Conservation (phyloP, 441 rosid species). For the Metrosideros polymorpha region DNA sequence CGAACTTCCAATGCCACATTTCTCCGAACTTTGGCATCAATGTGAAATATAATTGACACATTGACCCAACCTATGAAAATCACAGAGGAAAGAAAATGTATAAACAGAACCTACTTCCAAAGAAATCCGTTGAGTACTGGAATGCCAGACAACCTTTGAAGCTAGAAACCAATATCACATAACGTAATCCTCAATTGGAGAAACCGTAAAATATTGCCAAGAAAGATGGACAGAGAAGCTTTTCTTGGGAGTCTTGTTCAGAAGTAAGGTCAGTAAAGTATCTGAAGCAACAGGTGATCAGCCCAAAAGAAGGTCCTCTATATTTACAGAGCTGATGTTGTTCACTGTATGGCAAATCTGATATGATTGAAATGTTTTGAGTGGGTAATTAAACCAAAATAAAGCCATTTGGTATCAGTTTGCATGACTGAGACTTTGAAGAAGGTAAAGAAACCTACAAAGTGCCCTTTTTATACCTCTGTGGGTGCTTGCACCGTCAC, state of each 20-base stretch:
- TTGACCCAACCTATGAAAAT: not conserved
- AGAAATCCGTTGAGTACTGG: not conserved
- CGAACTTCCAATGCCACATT: not conserved
- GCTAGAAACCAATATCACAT: not conserved
- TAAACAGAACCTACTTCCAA: not conserved
- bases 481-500: not conserved
- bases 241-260: not conserved
- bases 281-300: not conserved
- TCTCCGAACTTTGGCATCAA: not conserved
- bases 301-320: not conserved
- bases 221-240: not conserved
- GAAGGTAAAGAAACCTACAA: not conserved
- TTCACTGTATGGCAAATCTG: not conserved
- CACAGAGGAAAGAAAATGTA: not conserved
- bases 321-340: not conserved
- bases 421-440: not conserved
- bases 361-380: not conserved
- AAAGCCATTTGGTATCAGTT: not conserved
- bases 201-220: not conserved
- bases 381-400: not conserved
- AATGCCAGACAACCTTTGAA: not conserved
- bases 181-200: not conserved
- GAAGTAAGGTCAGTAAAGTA: not conserved
- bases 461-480: not conserved
- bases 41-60: not conserved